These are phyloP conservation scores for Geosmithia morbida DNA, from an alignment of 2,329 filamentous ascomycete genomes.

Conservation along the genomic window DNA sequence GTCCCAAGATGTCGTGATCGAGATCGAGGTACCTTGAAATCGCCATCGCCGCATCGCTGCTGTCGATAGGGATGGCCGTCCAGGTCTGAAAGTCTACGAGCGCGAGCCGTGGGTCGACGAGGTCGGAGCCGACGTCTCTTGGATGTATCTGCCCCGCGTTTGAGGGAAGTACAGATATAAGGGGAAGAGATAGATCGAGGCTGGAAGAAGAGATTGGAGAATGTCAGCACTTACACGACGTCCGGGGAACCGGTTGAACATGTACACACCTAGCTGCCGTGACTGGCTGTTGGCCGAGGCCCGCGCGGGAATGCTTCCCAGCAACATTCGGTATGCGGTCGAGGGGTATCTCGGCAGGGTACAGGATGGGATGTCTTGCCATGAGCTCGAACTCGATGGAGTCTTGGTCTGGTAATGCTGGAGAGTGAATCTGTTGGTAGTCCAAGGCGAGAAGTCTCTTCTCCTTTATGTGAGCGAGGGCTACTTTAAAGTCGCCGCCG, in stretches of 20 bases:
- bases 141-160: not conserved
- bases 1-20: slow-evolving; percentile 20
- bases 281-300: not conserved
- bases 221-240: not conserved
- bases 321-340: not conserved
- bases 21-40: slow-evolving; percentile 19
- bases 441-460: not conserved
- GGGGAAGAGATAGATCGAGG: not conserved
- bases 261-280: not conserved
- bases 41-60: slow-evolving; percentile 1
- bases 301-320: not conserved
- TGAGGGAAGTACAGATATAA: not conserved
- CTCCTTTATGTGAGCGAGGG: slow-evolving; percentile 1
- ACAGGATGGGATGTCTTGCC: slow-evolving; percentile 3
- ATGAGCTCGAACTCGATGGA: slow-evolving; percentile 5
- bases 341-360: slow-evolving; percentile 2
- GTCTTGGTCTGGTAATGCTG: slow-evolving; percentile 4
- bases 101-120: not conserved
- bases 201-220: not conserved
- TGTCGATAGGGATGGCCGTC: slow-evolving; percentile 2
- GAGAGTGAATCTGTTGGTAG: not conserved
- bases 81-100: slow-evolving; percentile 2
- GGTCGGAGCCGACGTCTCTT: not conserved
- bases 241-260: not conserved
- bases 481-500: not conserved